Percentiles rank a stretch among this genome's conserved stretches.
phyloP scores from a whole-genome alignment of 2,329 filamentous ascomycete species.

The Aspergillus aculeatus region DNA sequence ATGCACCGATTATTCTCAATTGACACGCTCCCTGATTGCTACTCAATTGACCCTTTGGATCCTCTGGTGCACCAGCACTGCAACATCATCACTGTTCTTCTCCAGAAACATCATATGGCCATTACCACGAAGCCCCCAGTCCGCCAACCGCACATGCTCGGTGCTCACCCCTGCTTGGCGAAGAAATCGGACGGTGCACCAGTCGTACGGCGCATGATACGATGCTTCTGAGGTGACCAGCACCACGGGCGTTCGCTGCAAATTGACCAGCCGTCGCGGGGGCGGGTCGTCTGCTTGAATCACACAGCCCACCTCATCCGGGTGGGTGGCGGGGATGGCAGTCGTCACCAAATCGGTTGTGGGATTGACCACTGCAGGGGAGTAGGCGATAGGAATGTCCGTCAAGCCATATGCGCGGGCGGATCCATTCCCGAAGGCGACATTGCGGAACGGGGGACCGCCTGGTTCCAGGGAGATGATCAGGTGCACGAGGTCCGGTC shows the following conservation, averaged over 20 bases:
- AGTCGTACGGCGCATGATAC: constrained; percentile 56
- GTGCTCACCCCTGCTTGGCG: constrained; percentile 51
- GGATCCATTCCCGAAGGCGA: constrained; percentile 13
- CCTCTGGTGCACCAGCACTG: constrained; percentile 11
- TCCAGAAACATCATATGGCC: constrained; percentile 49
- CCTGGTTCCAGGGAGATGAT: constrained; percentile 55
- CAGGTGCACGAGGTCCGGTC: constrained; percentile 49
- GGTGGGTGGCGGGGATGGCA: constrained; percentile 14
- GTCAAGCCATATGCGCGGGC: constrained; percentile 22
- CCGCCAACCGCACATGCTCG: constrained; percentile 47
- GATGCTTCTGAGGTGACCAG: constrained; percentile 55
- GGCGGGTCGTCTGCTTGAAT: constrained; percentile 35
- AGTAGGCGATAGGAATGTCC: constrained; percentile 18
- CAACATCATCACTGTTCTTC: constrained; percentile 25
- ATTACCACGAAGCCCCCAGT: constrained; percentile 52
- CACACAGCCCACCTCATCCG: constrained; percentile 30
- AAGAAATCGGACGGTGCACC: constrained; percentile 54
- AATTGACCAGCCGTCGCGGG: constrained; percentile 48
- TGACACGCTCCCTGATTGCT: no score
- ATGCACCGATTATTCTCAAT: no score
- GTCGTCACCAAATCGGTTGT: constrained; percentile 14
- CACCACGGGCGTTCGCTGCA: constrained; percentile 50
- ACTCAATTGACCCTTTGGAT: neutral
- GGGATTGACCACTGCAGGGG: constrained; percentile 12
- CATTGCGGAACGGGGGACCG: constrained; percentile 45